Conservation (phyloP, 2,329 filamentous ascomycete species). For the Coniella vitis region DNA sequence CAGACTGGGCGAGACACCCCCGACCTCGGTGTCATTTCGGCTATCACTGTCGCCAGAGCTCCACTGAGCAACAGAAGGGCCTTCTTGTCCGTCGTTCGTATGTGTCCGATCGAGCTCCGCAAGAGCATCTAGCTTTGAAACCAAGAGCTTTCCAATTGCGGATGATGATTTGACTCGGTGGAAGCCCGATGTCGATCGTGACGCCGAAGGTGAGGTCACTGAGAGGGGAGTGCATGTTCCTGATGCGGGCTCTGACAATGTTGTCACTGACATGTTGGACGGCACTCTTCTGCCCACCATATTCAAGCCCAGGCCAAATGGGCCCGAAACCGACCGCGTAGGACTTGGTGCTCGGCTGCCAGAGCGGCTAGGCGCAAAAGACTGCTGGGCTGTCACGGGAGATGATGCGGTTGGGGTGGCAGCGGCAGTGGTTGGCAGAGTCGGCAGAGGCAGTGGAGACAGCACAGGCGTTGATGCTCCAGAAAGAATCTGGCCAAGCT, state of each 20-base stretch:
- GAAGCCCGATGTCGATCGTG: neutral
- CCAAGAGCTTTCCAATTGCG: slow-evolving; percentile 8
- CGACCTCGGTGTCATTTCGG: neutral
- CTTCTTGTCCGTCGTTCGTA: neutral
- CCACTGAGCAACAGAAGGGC: neutral
- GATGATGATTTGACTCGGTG: neutral
- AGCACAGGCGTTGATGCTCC: neutral
- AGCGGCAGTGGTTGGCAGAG: slow-evolving; percentile 8
- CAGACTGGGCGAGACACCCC: too few relatives aligned
- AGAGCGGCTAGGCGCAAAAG: slow-evolving; percentile 1
- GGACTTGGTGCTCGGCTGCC: slow-evolving; percentile 12
- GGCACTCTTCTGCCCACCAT: neutral
- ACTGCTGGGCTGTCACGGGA: slow-evolving; percentile 5
- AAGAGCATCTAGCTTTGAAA: slow-evolving; percentile 5
- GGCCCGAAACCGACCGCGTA: neutral
- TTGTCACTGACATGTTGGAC: neutral
- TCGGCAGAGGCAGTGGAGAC: slow-evolving; percentile 1
- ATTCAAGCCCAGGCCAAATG: neutral
- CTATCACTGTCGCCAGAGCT: neutral
- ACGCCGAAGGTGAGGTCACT: neutral
- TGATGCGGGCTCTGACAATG: slow-evolving; percentile 3
- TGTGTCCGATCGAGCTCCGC: slow-evolving; percentile 6
- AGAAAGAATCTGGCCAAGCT: slow-evolving; percentile 4
- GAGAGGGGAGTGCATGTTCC: slow-evolving; percentile 2
- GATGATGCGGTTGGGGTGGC: neutral